Percentiles rank a stretch among this genome's conserved stretches.
Conservation (phyloP, 2,329 filamentous ascomycete species). For the Fusarium mangiferae region DNA sequence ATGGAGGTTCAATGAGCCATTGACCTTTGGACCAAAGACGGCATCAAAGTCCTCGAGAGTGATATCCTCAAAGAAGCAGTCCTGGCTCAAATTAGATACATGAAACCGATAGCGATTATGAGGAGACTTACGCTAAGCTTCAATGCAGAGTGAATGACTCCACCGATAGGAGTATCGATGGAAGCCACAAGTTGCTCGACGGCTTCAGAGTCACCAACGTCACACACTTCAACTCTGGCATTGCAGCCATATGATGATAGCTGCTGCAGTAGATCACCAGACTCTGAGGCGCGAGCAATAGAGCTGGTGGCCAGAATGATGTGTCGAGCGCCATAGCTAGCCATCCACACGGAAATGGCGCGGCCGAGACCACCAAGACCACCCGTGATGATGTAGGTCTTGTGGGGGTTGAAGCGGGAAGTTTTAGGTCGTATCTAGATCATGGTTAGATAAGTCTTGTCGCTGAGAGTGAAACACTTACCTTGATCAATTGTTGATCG, state of each 20-base stretch:
- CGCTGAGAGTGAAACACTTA: background rate
- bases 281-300: conserved; percentile 22
- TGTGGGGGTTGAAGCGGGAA: conserved; percentile 19
- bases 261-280: conserved; percentile 33
- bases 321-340: conserved; percentile 37
- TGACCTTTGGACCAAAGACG: conserved; percentile 38
- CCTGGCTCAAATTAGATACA: conserved; percentile 21
- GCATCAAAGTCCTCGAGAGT: conserved; percentile 33
- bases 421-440: conserved; percentile 33
- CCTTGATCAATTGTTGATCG: conserved; percentile 26
- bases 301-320: conserved; percentile 39
- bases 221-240: conserved; percentile 36
- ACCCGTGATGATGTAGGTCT: conserved; percentile 41
- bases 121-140: conserved; percentile 31
- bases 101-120: too few relatives aligned
- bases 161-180: conserved; percentile 30
- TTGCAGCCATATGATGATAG: conserved; percentile 37
- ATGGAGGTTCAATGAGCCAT: conserved; percentile 38
- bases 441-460: background rate
- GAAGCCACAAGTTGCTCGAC: conserved; percentile 23
- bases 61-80: conserved; percentile 38
- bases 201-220: conserved; percentile 33
- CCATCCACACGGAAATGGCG: conserved; percentile 40
- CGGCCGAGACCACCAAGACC: conserved; percentile 39
- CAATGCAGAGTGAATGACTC: conserved; percentile 39